phyloP scores from a whole-genome alignment of 2,329 filamentous ascomycete species.

The Geosmithia morbida region DNA sequence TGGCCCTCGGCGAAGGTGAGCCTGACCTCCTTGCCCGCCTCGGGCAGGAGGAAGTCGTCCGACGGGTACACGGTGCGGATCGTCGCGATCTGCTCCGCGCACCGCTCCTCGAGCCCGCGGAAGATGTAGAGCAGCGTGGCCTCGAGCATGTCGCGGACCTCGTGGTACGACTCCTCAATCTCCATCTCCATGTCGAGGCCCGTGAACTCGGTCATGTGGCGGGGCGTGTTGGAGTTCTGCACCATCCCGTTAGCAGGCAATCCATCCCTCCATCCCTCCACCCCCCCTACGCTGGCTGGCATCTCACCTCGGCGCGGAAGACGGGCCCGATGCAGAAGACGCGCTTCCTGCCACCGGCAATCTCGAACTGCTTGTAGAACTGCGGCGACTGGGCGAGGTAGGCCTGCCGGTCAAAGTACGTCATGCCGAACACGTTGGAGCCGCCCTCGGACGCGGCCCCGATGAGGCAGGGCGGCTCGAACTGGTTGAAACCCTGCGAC shows the following conservation, averaged over 20 bases:
- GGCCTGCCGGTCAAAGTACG: slow-evolving; percentile 77
- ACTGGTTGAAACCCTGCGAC: slow-evolving; percentile 60
- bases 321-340: slow-evolving; percentile 71
- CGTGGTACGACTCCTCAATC: slow-evolving; percentile 63
- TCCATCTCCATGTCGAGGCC: slow-evolving; percentile 87
- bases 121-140: slow-evolving; percentile 68
- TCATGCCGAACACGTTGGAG: slow-evolving; percentile 77
- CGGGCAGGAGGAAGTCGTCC: slow-evolving; percentile 62
- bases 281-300: too few relatives aligned
- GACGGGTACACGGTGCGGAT: slow-evolving; percentile 63
- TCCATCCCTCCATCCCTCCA: too few relatives aligned
- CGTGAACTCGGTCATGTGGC: slow-evolving; percentile 41
- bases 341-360: slow-evolving; percentile 62
- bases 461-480: slow-evolving; percentile 82
- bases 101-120: slow-evolving; percentile 53
- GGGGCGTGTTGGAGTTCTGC: slow-evolving; percentile 1
- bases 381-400: slow-evolving; percentile 71
- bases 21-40: slow-evolving; percentile 58
- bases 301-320: slow-evolving; percentile 49
- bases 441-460: slow-evolving; percentile 88
- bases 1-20: slow-evolving; percentile 69
- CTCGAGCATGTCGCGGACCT: slow-evolving; percentile 60
- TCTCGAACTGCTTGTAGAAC: slow-evolving; percentile 80
- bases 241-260: neutral
- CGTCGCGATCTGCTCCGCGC: slow-evolving; percentile 56